Conservation (phyloP, 2,329 filamentous ascomycete species). For the Thelonectria blattea region DNA sequence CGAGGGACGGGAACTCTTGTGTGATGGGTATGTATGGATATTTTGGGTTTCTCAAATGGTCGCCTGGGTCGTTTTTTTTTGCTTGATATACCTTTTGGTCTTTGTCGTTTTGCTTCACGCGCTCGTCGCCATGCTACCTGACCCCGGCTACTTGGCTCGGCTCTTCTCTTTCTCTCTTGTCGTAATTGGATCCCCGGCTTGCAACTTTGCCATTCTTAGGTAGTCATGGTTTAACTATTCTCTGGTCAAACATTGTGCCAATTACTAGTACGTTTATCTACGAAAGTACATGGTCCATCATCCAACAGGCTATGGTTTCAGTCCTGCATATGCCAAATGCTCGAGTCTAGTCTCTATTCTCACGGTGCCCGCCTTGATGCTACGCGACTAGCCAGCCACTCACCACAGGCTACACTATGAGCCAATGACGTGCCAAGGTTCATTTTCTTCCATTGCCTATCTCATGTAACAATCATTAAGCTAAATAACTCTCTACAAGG, state of each 20-base stretch:
- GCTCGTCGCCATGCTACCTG: background rate
- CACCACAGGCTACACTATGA: background rate
- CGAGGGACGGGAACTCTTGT: background rate
- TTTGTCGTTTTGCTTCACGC: background rate
- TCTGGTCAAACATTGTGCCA: too few species aligned
- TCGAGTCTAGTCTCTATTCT: too few species aligned
- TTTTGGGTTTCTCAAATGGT: background rate
- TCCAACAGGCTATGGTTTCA: too few species aligned
- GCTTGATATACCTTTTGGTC: background rate
- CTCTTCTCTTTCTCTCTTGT: background rate
- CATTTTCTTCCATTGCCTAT: slow-evolving; percentile 8
- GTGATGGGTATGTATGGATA: background rate
- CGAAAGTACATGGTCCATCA: too few species aligned
- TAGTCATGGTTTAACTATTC: background rate
- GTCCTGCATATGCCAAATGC: too few species aligned
- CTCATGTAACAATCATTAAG: slow-evolving; percentile 10
- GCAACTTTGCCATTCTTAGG: background rate
- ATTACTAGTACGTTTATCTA: too few species aligned
- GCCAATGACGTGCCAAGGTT: background rate
- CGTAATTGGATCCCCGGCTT: background rate
- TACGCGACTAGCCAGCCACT: background rate
- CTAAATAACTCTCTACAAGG: slow-evolving; percentile 29
- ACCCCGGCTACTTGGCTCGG: background rate
- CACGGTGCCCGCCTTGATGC: background rate
- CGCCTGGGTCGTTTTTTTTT: background rate